Evolutionary conservation across 2,329 filamentous ascomycete genomes (phyloP).

Genomic region (Pseudogymnoascus sp.): DNA sequence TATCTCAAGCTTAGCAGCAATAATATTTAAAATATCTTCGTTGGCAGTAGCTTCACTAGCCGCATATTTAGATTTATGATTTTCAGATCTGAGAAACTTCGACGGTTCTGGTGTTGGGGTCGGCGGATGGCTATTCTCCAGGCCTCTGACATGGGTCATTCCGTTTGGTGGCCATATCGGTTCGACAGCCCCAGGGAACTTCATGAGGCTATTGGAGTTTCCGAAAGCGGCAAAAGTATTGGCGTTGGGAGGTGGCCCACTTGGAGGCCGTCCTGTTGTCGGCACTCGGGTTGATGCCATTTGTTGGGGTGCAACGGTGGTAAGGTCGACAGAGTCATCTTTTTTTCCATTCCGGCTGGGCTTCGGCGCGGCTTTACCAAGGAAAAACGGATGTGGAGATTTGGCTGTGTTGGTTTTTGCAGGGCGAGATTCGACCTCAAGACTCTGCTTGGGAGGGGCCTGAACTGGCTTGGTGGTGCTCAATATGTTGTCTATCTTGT

Average conservation of each 20-base stretch:
- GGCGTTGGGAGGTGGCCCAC: constrained; percentile 14
- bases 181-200: constrained; percentile 56
- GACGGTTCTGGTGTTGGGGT: neutral
- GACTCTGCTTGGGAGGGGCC: constrained; percentile 15
- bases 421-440: constrained; percentile 5
- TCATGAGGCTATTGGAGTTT: constrained; percentile 32
- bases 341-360: constrained; percentile 12
- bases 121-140: neutral
- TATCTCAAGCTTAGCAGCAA: constrained; percentile 14
- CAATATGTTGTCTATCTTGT: constrained; percentile 57
- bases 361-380: constrained; percentile 40
- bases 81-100: neutral
- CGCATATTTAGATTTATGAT: constrained; percentile 26
- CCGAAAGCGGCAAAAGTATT: constrained; percentile 11
- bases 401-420: neutral
- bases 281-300: neutral
- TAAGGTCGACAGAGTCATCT: constrained; percentile 27
- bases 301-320: constrained; percentile 33
- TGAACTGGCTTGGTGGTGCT: neutral
- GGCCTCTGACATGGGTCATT: constrained; percentile 54
- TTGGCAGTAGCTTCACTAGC: constrained; percentile 18
- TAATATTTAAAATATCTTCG: constrained; percentile 23
- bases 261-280: constrained; percentile 15
- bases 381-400: constrained; percentile 57
- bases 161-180: constrained; percentile 65